Conservation (phyloP, 768 basidiomycete genomes). For the Tulasnella sp. region DNA sequence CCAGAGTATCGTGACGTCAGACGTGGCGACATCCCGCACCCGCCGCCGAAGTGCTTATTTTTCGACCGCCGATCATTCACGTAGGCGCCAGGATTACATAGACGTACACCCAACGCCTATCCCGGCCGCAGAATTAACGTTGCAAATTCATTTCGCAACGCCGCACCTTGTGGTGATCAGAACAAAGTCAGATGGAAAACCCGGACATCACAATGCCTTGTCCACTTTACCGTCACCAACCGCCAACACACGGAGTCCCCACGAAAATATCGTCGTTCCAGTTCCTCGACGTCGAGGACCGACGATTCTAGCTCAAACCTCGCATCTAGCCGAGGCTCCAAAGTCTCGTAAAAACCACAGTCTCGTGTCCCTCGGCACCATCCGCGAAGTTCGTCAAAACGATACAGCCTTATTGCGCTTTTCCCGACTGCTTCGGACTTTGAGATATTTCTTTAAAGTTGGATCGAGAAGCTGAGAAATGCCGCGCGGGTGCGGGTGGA, state of each 20-base stretch:
- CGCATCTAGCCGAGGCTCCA: slow-evolving; percentile 1
- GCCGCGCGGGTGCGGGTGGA: slow-evolving; percentile 1
- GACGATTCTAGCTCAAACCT: not conserved
- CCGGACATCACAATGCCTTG: too few relatives aligned
- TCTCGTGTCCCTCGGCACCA: not conserved
- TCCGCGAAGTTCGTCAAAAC: not conserved
- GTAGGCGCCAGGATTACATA: too few relatives aligned
- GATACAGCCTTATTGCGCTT: not conserved
- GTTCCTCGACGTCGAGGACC: not conserved
- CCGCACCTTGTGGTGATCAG: too few relatives aligned
- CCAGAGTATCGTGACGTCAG: not conserved
- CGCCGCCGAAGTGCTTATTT: not conserved
- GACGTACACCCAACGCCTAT: too few relatives aligned
- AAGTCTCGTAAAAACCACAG: not conserved
- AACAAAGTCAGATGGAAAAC: too few relatives aligned
- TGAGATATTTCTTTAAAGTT: not conserved
- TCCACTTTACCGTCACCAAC: too few relatives aligned
- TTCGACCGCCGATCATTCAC: not conserved
- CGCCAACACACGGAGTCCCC: slow-evolving; percentile 1
- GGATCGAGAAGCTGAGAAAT: not conserved
- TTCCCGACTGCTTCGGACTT: not conserved
- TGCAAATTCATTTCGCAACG: too few relatives aligned
- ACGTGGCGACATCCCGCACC: not conserved
- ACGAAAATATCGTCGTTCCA: not conserved
- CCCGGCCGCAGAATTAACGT: too few relatives aligned